Conservation (phyloP, 805 yeast species). For the Yamadazyma sp. region DNA sequence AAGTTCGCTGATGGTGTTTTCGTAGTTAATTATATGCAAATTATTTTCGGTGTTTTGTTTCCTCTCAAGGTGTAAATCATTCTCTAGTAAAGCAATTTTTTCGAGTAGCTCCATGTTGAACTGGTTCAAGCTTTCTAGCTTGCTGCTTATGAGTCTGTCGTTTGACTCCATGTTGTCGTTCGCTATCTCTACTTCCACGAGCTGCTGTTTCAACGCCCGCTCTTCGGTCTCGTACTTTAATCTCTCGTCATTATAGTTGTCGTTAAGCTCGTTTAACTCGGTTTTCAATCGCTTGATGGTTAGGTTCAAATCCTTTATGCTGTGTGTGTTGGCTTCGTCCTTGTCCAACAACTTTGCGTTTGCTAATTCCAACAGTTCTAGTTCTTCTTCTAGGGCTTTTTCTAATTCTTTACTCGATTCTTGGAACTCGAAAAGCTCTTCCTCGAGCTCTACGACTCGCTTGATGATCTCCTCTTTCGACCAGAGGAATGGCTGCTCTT, state of each 20-base stretch:
- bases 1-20: constrained; percentile 28
- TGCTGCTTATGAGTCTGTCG: constrained; percentile 35
- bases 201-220: constrained; percentile 25
- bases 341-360: constrained; percentile 20
- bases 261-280: constrained; percentile 20
- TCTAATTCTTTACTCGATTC: constrained; percentile 46
- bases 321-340: constrained; percentile 11
- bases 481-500: constrained; percentile 5
- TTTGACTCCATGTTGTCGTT: constrained; percentile 42
- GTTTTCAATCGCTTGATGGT: constrained; percentile 15
- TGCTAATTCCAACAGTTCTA: constrained; percentile 31
- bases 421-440: constrained; percentile 41
- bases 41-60: constrained; percentile 24
- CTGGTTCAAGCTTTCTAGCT: constrained; percentile 34
- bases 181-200: constrained; percentile 43
- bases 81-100: constrained; percentile 41
- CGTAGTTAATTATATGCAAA: constrained; percentile 30
- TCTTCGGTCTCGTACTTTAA: constrained; percentile 21
- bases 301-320: constrained; percentile 6
- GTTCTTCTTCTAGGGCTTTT: constrained; percentile 44
- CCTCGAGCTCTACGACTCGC: constrained; percentile 36
- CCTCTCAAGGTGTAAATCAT: constrained; percentile 35
- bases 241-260: constrained; percentile 22
- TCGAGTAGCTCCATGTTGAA: constrained; percentile 44
- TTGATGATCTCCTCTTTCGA: constrained; percentile 15